phyloP scores from a whole-genome alignment of 2,329 filamentous ascomycete species.

The Claviceps sp. region DNA sequence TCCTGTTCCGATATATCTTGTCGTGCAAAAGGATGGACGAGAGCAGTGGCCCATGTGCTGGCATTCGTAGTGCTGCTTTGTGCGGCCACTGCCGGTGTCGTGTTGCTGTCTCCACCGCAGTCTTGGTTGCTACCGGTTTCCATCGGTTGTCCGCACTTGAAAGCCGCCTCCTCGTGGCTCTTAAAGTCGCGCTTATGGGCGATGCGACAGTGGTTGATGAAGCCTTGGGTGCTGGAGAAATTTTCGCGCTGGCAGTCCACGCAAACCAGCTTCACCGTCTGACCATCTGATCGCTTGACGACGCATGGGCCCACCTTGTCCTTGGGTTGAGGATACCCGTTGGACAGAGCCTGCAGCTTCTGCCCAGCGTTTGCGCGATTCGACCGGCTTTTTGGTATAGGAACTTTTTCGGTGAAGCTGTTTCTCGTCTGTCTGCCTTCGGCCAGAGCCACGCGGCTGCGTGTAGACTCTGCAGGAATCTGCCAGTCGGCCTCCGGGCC shows the following conservation, averaged over 20 bases:
- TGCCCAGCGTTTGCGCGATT: slow-evolving; percentile 39
- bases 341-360: slow-evolving; percentile 56
- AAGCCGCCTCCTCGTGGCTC: slow-evolving; percentile 86
- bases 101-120: slow-evolving; percentile 13
- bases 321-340: slow-evolving; percentile 59
- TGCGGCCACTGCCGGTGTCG: slow-evolving; percentile 1
- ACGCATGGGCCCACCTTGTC: slow-evolving; percentile 74
- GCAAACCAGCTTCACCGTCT: slow-evolving; percentile 83
- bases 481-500: slow-evolving; percentile 40
- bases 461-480: slow-evolving; percentile 26
- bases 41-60: slow-evolving; percentile 4
- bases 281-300: slow-evolving; percentile 72
- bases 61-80: not conserved
- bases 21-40: slow-evolving; percentile 23
- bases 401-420: slow-evolving; percentile 36
- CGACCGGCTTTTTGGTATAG: slow-evolving; percentile 36
- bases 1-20: slow-evolving; percentile 39
- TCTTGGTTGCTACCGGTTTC: slow-evolving; percentile 28
- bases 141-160: slow-evolving; percentile 72
- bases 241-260: slow-evolving; percentile 77
- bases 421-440: slow-evolving; percentile 74
- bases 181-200: slow-evolving; percentile 88
- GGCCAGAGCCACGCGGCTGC: slow-evolving; percentile 29
- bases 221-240: slow-evolving; percentile 95
- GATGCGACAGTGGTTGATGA: slow-evolving; percentile 97